Evolutionary conservation across 192 early-diverging fungal genomes (phyloP).

Genomic region (Gigaspora rosea): DNA sequence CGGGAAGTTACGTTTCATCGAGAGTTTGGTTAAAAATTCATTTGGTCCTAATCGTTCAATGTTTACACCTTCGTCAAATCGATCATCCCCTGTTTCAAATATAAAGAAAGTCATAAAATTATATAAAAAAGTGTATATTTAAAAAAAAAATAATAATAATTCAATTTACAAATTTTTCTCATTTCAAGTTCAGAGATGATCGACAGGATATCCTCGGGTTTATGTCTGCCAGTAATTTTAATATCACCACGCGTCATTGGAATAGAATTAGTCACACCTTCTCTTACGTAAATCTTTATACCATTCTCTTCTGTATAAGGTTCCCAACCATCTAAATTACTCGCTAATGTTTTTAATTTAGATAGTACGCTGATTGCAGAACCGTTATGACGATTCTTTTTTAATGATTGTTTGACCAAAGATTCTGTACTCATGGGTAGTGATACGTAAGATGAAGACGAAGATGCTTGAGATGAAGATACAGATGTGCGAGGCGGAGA

Average conservation of each 20-base stretch:
- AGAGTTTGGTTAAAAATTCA: conserved; percentile 50
- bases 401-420: background rate
- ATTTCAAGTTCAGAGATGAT: conserved; percentile 51
- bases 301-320: conserved; percentile 43
- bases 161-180: conserved; percentile 45
- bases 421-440: background rate
- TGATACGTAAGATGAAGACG: too few species aligned
- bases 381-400: conserved; percentile 44
- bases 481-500: too few species aligned
- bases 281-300: conserved; percentile 53
- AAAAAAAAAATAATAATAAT: background rate
- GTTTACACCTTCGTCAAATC: conserved; percentile 48
- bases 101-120: background rate
- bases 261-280: conserved; percentile 40
- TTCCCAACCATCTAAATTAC: conserved; percentile 50
- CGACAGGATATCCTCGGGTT: conserved; percentile 56
- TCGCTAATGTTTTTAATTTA: conserved; percentile 49
- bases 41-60: conserved; percentile 55
- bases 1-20: conserved; percentile 40
- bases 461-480: too few species aligned
- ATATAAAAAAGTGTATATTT: background rate
- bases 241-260: conserved; percentile 54
- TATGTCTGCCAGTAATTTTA: conserved; percentile 52
- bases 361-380: conserved; percentile 44
- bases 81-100: conserved; percentile 38